Base-by-base conservation (phyloP, 768 basidiomycete species). In the Hericium rajendrae region DNA sequence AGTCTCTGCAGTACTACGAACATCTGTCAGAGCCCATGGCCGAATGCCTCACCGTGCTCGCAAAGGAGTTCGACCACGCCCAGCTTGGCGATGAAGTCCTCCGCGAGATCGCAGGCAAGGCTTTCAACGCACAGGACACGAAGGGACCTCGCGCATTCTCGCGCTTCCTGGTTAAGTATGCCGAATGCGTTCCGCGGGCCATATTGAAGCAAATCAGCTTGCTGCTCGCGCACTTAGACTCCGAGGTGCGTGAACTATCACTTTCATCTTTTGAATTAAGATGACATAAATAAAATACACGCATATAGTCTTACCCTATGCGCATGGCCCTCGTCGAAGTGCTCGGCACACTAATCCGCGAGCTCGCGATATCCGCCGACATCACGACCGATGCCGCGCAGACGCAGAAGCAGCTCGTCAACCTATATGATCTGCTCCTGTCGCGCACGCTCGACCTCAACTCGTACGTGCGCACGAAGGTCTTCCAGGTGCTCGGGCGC, bases 11-110 rank as follows among this genome's bases (percentile, higher is more conserved):
- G 59, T 95, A 94, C 70, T 91, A 85, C 62, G 97, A 99, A 63
- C 95, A 98, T 66, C 80, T 97, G 20, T 83, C 91, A 0, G 95
- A 98, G 65, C 86, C 88, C 1, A 88, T 97, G 84, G 95, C 97
- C 0, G 95, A 97, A 62, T 84, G 89, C 50, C 77, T 98, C 24
- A 78, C 83, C 37, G 74, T 85, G 51, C 79, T 97, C 15, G 81
- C 86, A 8, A 85, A 85, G 57, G 88, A 95, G 55, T 97, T 88
- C 65, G 94, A 97, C 69, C 83, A 92, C 59, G 75, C 84, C 1
- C 92, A 94, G 67, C 78, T 97, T 5, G 89, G 88, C 0, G 95
- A 97, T 64, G 94, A 97, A 64, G 78, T 98, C 49, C 74, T 99
- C 15, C 82, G 92, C 24, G 94, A 97, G 63, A 88, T 97, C 28